Percentiles rank a stretch among this genome's conserved stretches.
phyloP scores from a whole-genome alignment of 2,329 filamentous ascomycete species.

The Penicillium glabrum region DNA sequence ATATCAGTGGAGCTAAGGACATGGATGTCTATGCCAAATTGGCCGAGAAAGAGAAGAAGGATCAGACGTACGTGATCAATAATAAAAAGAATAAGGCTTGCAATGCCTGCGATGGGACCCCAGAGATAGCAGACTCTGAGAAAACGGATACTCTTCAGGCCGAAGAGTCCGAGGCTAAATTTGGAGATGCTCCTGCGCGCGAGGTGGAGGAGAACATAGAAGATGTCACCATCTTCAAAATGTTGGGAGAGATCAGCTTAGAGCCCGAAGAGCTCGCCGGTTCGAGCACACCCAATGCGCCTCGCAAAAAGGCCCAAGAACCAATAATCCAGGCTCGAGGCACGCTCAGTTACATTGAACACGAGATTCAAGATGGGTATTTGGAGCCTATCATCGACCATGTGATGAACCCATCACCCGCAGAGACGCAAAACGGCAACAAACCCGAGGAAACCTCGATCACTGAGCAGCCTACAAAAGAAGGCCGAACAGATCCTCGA shows the following conservation, averaged over 20 bases:
- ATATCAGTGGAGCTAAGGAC: constrained; percentile 79
- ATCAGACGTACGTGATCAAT: constrained; percentile 37
- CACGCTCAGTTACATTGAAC: constrained; percentile 42
- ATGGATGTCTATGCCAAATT: constrained; percentile 83
- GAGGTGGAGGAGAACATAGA: constrained; percentile 20
- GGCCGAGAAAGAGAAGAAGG: constrained; percentile 69
- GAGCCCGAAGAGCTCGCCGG: constrained; percentile 29
- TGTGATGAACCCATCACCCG: constrained; percentile 23
- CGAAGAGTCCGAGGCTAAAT: not conserved
- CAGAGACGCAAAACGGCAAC: not conserved
- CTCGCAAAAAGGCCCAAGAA: constrained; percentile 8
- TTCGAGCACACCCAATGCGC: constrained; percentile 8
- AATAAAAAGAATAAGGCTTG: constrained; percentile 68
- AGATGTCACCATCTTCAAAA: constrained; percentile 29
- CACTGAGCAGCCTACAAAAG: not conserved
- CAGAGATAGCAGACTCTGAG: constrained; percentile 10
- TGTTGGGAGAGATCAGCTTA: constrained; percentile 36
- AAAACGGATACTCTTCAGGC: not conserved
- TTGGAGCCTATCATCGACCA: constrained; percentile 37
- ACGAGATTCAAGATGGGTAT: constrained; percentile 42
- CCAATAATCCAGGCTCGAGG: constrained; percentile 25
- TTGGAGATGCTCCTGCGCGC: constrained; percentile 3
- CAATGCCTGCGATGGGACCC: constrained; percentile 18
- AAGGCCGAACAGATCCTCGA: constrained; percentile 22
- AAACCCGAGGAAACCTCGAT: constrained; percentile 3